A percentile compares a stretch with the other conserved stretches of the same genome.
These are phyloP conservation scores for Plectosphaerella sp. DNA, from an alignment of 2,329 filamentous ascomycete species.

Conservation along the genomic window DNA sequence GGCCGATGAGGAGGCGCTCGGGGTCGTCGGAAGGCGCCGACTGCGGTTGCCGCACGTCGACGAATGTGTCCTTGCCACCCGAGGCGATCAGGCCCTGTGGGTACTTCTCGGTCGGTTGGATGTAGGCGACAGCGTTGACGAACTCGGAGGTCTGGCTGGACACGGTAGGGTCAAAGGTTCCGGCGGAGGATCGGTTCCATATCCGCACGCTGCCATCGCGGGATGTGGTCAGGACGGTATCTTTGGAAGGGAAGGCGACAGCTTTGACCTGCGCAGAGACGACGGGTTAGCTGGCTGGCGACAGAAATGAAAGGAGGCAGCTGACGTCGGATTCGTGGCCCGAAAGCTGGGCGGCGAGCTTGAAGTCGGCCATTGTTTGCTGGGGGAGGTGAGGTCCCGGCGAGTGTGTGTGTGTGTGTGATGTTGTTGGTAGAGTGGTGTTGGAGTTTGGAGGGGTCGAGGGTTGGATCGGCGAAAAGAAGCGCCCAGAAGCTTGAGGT, in stretches of 20 bases:
- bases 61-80: slow-evolving; percentile 86
- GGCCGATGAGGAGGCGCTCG: slow-evolving; percentile 80
- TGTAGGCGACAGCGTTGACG: slow-evolving; percentile 78
- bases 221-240: slow-evolving; percentile 77
- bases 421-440: no score
- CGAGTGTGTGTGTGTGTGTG: no score
- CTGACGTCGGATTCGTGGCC: slow-evolving; percentile 93
- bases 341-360: slow-evolving; percentile 82
- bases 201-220: slow-evolving; percentile 85
- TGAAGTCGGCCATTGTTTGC: slow-evolving; percentile 71
- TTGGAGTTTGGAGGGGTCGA: no score
- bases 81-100: slow-evolving; percentile 81
- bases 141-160: slow-evolving; percentile 77
- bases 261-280: slow-evolving; percentile 66
- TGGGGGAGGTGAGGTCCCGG: background rate
- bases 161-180: slow-evolving; percentile 72
- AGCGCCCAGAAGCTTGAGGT: no score
- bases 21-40: slow-evolving; percentile 69
- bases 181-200: slow-evolving; percentile 72
- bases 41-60: slow-evolving; percentile 77
- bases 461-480: no score
- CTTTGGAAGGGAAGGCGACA: slow-evolving; percentile 70
- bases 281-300: background rate
- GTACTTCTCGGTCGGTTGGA: slow-evolving; percentile 62
- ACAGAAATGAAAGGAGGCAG: slow-evolving; percentile 1